phyloP scores from a whole-genome alignment of 768 basidiomycete species.

The Auricularia sp. region DNA sequence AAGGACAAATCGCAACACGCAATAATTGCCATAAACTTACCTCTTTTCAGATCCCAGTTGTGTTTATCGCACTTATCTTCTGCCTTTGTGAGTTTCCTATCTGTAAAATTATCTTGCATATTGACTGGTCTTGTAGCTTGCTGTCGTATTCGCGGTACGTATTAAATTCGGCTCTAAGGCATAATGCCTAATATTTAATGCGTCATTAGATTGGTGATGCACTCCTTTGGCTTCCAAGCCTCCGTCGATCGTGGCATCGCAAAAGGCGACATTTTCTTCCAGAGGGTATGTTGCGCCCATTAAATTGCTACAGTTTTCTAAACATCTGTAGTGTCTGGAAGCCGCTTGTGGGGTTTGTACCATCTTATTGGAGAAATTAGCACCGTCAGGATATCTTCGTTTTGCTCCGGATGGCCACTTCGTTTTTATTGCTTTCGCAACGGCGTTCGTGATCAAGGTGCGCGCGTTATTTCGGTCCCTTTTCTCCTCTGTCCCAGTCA shows the following conservation, averaged over 20 bases:
- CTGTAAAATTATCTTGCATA: neutral
- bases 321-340: constrained; percentile 45
- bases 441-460: constrained; percentile 75
- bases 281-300: constrained; percentile 38
- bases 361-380: constrained; percentile 53
- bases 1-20: neutral
- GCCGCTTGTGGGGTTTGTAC: constrained; percentile 58
- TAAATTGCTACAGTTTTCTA: constrained; percentile 1
- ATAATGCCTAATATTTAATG: no score
- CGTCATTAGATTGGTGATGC: constrained; percentile 56
- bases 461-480: neutral
- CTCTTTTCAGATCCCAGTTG: constrained; percentile 39
- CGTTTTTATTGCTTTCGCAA: constrained; percentile 70
- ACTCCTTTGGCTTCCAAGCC: constrained; percentile 78
- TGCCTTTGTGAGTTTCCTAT: constrained; percentile 55
- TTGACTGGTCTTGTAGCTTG: constrained; percentile 5
- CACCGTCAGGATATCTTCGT: constrained; percentile 65
- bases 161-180: no score
- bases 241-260: constrained; percentile 64
- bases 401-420: constrained; percentile 75
- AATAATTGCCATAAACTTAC: neutral
- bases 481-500: neutral
- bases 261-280: constrained; percentile 55
- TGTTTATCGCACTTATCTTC: constrained; percentile 50
- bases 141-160: constrained; percentile 36